These are phyloP conservation scores for Lepiota brunneoincarnata DNA, from an alignment of 768 basidiomycete species.

Conservation along the genomic window DNA sequence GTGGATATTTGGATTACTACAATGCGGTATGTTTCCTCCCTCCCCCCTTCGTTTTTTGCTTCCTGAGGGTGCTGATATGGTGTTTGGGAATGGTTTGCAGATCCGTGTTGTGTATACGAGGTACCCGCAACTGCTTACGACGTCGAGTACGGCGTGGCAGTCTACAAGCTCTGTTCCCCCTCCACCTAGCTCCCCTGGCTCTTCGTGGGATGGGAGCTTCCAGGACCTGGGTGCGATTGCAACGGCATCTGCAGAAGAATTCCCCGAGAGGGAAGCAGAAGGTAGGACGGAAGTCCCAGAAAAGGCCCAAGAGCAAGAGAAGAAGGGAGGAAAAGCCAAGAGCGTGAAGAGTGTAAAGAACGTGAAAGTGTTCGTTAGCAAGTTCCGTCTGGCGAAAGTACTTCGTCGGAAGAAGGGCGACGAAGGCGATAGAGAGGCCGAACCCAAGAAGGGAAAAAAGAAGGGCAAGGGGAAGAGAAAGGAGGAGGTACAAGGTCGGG, in stretches of 20 bases:
- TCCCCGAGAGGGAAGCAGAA: neutral
- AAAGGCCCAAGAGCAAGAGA: neutral
- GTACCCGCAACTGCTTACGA: conserved; percentile 24
- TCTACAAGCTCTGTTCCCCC: conserved; percentile 17
- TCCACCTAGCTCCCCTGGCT: conserved; percentile 14
- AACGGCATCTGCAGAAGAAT: neutral
- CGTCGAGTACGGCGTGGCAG: conserved; percentile 28
- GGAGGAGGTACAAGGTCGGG: too few species aligned
- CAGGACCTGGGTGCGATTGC: neutral
- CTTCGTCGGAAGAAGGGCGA: neutral
- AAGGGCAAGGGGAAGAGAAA: neutral
- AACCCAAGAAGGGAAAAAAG: neutral
- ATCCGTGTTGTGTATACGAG: conserved; percentile 23
- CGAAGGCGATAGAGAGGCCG: too few species aligned
- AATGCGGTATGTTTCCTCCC: conserved; percentile 20
- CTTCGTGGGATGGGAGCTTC: conserved; percentile 8
- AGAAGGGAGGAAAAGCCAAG: neutral
- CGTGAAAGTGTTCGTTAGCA: neutral
- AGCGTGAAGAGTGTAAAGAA: neutral
- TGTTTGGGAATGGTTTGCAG: conserved; percentile 15
- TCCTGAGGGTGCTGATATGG: neutral
- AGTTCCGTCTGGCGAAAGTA: neutral
- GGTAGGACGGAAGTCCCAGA: neutral
- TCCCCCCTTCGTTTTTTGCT: neutral
- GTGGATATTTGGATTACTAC: conserved; percentile 26